A percentile compares a stretch with the other conserved stretches of the same genome.
Evolutionary conservation across 495 filamentous ascomycete species (phyloP).

Genomic region (Daldinia loculata): DNA sequence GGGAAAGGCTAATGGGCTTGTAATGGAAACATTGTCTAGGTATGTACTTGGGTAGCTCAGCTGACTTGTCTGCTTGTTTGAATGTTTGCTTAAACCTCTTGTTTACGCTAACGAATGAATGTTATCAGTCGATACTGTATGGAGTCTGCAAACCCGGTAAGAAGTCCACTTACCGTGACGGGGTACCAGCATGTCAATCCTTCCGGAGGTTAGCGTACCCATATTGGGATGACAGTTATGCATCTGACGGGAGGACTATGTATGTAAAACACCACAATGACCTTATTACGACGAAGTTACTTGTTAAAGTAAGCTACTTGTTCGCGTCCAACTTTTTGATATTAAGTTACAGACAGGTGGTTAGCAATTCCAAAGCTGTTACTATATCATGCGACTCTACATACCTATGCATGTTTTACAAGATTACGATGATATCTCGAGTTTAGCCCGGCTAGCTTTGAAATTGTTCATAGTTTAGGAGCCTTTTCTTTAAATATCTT

Average conservation of each 20-base stretch:
- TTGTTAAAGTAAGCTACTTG: no score
- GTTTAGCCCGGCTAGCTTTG: not conserved
- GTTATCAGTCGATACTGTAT: not conserved
- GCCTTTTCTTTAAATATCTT: not conserved
- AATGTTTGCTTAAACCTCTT: not conserved
- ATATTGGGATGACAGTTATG: not conserved
- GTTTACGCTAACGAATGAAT: not conserved
- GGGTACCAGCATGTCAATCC: slow-evolving; percentile 1
- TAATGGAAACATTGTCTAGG: no score
- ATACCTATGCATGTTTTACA: no score
- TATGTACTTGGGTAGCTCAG: not conserved
- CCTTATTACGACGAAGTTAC: not conserved
- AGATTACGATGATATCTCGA: not conserved
- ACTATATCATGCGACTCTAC: no score
- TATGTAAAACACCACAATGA: not conserved
- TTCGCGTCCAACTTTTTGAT: no score
- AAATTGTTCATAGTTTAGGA: not conserved
- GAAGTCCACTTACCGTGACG: not conserved
- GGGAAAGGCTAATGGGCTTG: no score
- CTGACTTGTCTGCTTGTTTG: not conserved
- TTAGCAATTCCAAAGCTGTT: no score
- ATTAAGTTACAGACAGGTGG: no score
- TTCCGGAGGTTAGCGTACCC: not conserved
- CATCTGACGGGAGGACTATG: not conserved
- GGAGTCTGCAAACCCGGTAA: not conserved